Conservation (phyloP, 1,284 basidiomycete species). For the Phlebopus sp. region DNA sequence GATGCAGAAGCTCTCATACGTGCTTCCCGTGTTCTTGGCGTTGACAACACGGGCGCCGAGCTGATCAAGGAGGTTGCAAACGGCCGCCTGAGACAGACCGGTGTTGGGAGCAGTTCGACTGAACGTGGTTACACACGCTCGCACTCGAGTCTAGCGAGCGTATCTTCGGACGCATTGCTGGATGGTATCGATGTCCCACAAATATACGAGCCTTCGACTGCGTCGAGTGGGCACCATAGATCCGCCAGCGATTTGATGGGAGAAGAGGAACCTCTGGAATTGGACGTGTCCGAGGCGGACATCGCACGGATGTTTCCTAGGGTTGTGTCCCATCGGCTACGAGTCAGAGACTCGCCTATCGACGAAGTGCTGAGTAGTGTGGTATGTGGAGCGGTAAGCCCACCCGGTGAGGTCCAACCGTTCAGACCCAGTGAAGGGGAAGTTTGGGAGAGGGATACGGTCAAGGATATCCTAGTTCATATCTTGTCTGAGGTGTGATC, state of each 20-base stretch:
- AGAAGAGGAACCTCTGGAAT: constrained; percentile 25
- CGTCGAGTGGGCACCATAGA: constrained; percentile 8
- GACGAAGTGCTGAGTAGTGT: constrained; percentile 66
- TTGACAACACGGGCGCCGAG: constrained; percentile 52
- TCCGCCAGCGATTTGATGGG: not conserved
- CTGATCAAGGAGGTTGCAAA: constrained; percentile 35
- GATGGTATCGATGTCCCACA: constrained; percentile 16
- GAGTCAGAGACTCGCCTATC: constrained; percentile 61
- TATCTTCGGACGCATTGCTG: constrained; percentile 27
- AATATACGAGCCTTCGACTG: constrained; percentile 3
- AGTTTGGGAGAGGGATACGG: constrained; percentile 40
- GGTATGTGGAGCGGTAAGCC: constrained; percentile 47
- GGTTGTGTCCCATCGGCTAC: constrained; percentile 66
- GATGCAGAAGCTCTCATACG: constrained; percentile 62
- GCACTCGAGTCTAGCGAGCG: constrained; percentile 13
- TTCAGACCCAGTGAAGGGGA: constrained; percentile 13
- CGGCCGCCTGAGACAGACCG: constrained; percentile 15
- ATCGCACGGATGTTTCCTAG: constrained; percentile 66
- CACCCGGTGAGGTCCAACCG: constrained; percentile 25
- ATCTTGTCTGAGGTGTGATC: constrained; percentile 53
- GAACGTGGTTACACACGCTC: constrained; percentile 17
- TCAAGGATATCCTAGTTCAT: constrained; percentile 59
- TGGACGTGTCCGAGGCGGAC: constrained; percentile 70
- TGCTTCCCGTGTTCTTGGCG: constrained; percentile 61
- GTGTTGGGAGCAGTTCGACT: constrained; percentile 22